phyloP scores from a whole-genome alignment of 805 yeast species.

The Saturnispora galanensis region DNA sequence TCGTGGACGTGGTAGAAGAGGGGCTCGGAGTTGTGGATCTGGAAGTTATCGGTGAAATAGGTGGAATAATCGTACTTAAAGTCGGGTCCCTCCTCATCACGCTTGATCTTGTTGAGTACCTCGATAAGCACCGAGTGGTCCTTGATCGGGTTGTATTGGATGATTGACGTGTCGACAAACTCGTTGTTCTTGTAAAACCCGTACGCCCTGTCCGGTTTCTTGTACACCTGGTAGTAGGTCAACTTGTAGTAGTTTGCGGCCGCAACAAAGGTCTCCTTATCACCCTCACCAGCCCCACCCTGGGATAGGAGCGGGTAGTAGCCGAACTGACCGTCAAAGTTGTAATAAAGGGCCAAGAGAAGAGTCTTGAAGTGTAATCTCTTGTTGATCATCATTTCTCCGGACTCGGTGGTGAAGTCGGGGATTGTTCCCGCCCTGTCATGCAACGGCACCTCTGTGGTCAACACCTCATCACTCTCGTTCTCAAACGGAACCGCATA shows the following conservation, averaged over 20 bases:
- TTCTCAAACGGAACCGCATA: constrained; percentile 12
- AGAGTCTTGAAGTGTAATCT: constrained; percentile 44
- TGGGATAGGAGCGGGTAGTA: constrained; percentile 49
- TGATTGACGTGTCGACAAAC: constrained; percentile 14
- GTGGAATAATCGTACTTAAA: constrained; percentile 14
- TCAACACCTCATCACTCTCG: constrained; percentile 19
- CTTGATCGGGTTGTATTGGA: constrained; percentile 15
- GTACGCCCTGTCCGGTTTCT: constrained; percentile 14
- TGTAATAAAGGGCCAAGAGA: constrained; percentile 48
- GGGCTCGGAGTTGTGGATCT: constrained; percentile 14
- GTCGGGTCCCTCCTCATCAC: not conserved
- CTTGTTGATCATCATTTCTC: constrained; percentile 52
- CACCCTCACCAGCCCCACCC: constrained; percentile 70
- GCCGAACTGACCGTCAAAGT: constrained; percentile 49
- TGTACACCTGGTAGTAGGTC: constrained; percentile 44
- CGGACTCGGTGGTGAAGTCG: constrained; percentile 55
- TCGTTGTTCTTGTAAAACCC: constrained; percentile 12
- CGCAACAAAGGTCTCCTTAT: constrained; percentile 67
- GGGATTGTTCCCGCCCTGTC: constrained; percentile 54
- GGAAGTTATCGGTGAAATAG: constrained; percentile 13
- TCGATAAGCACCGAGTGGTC: not conserved
- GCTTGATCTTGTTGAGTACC: constrained; percentile 17
- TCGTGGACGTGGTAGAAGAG: constrained; percentile 33
- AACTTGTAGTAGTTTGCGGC: constrained; percentile 46
- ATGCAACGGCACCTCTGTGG: constrained; percentile 34